A percentile compares a stretch with the other conserved stretches of the same genome.
phyloP scores from a whole-genome alignment of 805 yeast species.

The Metschnikowia dekortorum region DNA sequence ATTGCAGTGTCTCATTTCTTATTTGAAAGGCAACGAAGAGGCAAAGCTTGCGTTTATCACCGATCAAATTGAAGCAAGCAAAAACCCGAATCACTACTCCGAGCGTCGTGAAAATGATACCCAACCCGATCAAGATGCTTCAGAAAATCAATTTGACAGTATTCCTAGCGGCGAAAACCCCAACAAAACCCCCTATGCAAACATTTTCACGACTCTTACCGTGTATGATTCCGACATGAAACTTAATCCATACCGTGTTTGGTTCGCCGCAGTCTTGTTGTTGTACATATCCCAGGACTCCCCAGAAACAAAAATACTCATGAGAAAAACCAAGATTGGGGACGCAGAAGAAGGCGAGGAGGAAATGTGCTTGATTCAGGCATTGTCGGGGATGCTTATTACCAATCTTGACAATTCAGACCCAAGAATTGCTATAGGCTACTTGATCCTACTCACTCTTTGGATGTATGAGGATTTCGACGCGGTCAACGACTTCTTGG shows the following conservation, averaged over 20 bases:
- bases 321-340: slow-evolving; percentile 53
- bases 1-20: slow-evolving; percentile 59
- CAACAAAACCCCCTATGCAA: slow-evolving; percentile 41
- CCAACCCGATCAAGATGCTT: background rate
- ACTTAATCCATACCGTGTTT: slow-evolving; percentile 79
- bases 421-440: slow-evolving; percentile 73
- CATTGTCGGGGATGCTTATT: slow-evolving; percentile 69
- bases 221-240: slow-evolving; percentile 63
- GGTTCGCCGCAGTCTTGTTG: slow-evolving; percentile 75
- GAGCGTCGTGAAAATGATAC: slow-evolving; percentile 9
- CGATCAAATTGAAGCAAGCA: slow-evolving; percentile 53
- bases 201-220: slow-evolving; percentile 64
- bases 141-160: background rate
- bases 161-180: slow-evolving; percentile 1
- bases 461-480: slow-evolving; percentile 77
- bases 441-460: slow-evolving; percentile 63
- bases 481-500: slow-evolving; percentile 72
- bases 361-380: slow-evolving; percentile 63
- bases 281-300: slow-evolving; percentile 57
- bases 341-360: slow-evolving; percentile 63
- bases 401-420: slow-evolving; percentile 59
- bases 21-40: slow-evolving; percentile 57
- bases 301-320: slow-evolving; percentile 44
- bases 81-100: slow-evolving; percentile 22
- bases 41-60: slow-evolving; percentile 59